Percentiles rank a stretch among this genome's conserved stretches.
Evolutionary conservation across 805 yeast species (phyloP).

Genomic region (Alloascoidea africana): DNA sequence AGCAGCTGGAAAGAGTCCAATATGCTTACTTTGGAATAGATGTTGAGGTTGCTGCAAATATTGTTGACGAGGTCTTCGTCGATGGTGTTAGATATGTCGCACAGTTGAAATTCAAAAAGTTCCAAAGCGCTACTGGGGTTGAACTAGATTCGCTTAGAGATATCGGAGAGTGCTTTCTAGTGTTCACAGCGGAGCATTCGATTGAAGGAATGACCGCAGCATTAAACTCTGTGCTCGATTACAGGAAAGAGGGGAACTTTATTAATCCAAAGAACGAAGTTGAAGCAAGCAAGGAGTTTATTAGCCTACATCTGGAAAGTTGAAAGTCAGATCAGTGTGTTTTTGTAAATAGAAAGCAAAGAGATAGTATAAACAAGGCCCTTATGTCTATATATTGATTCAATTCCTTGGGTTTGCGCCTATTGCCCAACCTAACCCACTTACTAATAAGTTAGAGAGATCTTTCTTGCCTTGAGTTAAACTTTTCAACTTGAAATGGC

Average conservation of each 20-base stretch:
- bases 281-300: no score
- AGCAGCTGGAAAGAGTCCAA: slow-evolving; percentile 64
- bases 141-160: slow-evolving; percentile 12
- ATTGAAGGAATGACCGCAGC: slow-evolving; percentile 25
- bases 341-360: no score
- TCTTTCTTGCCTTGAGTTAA: slow-evolving; percentile 15
- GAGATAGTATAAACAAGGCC: no score
- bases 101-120: slow-evolving; percentile 45
- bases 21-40: slow-evolving; percentile 75
- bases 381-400: no score
- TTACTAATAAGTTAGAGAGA: slow-evolving; percentile 31
- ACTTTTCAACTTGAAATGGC: no score
- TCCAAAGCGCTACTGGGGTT: slow-evolving; percentile 16
- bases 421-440: slow-evolving; percentile 51
- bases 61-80: slow-evolving; percentile 41
- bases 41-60: slow-evolving; percentile 45
- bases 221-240: slow-evolving; percentile 24
- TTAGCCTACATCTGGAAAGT: no score
- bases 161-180: slow-evolving; percentile 29
- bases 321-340: no score
- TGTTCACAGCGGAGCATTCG: slow-evolving; percentile 30
- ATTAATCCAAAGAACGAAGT: no score
- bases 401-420: no score
- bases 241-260: slow-evolving; percentile 32
- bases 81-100: slow-evolving; percentile 61